Evolutionary conservation across 352 stramenopile genomes (phyloP).

Genomic region (Phytophthora brassicae): DNA sequence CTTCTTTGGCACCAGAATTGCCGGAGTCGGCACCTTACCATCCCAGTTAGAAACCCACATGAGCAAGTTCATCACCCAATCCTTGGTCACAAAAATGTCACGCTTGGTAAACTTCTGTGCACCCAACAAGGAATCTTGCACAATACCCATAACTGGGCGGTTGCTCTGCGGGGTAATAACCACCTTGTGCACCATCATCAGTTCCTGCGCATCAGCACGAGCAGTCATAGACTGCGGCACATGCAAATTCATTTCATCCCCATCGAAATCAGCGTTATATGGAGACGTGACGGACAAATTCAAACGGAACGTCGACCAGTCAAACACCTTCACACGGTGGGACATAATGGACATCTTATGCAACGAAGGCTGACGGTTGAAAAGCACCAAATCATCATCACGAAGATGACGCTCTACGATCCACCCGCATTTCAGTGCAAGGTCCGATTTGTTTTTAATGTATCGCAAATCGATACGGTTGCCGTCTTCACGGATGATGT

Average conservation of each 20-base stretch:
- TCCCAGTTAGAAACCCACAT: constrained; percentile 98
- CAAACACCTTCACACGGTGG: constrained; percentile 98
- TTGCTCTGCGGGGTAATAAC: constrained; percentile 99
- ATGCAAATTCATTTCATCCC: constrained; percentile 99
- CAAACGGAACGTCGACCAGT: constrained; percentile 99
- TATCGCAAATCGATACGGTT: constrained; percentile 98
- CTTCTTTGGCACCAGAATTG: constrained; percentile 96
- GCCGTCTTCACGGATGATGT: constrained; percentile 98
- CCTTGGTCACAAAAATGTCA: constrained; percentile 97
- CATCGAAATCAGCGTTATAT: constrained; percentile 99
- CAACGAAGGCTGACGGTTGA: constrained; percentile 99
- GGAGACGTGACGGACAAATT: constrained; percentile 98
- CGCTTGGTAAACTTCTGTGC: constrained; percentile 98
- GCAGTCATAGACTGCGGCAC: constrained; percentile 97
- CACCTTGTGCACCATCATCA: constrained; percentile 99
- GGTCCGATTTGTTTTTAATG: constrained; percentile 96
- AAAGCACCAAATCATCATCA: constrained; percentile 99
- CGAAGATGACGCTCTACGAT: constrained; percentile 98
- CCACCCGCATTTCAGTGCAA: constrained; percentile 96
- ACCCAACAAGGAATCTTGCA: constrained; percentile 96
- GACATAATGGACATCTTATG: constrained; percentile 99
- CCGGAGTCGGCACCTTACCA: constrained; percentile 95
- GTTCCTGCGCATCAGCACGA: constrained; percentile 95
- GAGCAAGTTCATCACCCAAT: constrained; percentile 97
- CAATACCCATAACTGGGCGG: constrained; percentile 99